Evolutionary conservation across 306 rosid species (phyloP).

Genomic region (Malus fusca): DNA sequence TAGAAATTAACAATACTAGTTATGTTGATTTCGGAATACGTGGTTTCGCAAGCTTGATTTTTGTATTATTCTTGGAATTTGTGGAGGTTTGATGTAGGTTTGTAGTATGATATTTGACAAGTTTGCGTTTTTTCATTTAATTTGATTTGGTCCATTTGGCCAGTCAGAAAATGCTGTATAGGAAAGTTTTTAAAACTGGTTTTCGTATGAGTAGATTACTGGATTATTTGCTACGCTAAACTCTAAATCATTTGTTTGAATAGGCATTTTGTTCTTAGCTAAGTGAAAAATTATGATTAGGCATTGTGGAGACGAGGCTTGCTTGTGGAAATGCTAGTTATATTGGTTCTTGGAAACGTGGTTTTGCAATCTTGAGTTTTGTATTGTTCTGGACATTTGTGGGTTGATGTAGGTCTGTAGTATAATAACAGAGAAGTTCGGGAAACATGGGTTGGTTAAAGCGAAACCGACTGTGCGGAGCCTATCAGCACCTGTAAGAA

Average conservation of each 20-base stretch:
- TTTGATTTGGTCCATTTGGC: not conserved
- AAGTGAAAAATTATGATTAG: not conserved
- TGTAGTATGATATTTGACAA: not conserved
- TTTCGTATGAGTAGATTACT: not conserved
- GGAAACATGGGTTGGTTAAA: slow-evolving; percentile 85
- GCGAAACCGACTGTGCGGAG: slow-evolving; percentile 70
- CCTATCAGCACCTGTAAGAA: slow-evolving; percentile 80
- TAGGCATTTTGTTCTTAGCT: not conserved
- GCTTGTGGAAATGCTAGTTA: too few species aligned
- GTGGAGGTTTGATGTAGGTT: not conserved
- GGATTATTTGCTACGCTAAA: not conserved
- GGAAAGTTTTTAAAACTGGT: not conserved
- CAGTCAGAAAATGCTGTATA: not conserved
- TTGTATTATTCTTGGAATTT: not conserved
- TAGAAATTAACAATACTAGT: not conserved
- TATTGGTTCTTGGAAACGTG: not conserved
- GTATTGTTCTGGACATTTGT: not conserved
- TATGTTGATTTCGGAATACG: not conserved
- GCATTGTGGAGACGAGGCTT: too few species aligned
- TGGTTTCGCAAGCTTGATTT: not conserved
- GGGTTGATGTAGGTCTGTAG: slow-evolving; percentile 59
- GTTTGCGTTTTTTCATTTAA: not conserved
- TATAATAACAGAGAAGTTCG: slow-evolving; percentile 68
- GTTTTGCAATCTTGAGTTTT: not conserved
- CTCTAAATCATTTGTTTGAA: not conserved